Evolutionary conservation across 176 grass and related monocot species (phyloP).

Genomic region (Stipa capillata): DNA sequence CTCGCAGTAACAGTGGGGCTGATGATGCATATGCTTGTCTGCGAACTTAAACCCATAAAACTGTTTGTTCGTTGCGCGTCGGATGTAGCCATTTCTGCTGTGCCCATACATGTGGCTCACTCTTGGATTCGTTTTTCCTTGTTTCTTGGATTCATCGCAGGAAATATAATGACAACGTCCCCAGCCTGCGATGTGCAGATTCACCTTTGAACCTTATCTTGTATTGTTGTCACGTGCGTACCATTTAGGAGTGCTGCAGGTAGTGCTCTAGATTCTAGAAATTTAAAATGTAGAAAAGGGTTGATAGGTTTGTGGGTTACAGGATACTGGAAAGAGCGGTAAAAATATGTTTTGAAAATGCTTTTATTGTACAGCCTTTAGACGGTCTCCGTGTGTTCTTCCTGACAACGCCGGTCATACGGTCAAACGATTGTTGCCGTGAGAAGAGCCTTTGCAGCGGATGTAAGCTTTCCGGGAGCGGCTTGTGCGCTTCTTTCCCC

Average conservation of each 20-base stretch:
- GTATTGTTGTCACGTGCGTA: not conserved
- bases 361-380: not conserved
- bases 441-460: not conserved
- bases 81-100: not conserved
- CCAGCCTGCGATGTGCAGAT: not conserved
- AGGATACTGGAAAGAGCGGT: not conserved
- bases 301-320: not conserved
- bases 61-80: no score
- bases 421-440: constrained; percentile 14
- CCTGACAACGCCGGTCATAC: not conserved
- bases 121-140: not conserved
- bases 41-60: not conserved
- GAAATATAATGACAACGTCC: constrained; percentile 3
- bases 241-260: not conserved
- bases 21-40: not conserved
- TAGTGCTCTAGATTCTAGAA: no score
- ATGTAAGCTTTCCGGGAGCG: not conserved
- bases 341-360: not conserved
- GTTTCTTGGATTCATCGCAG: constrained; percentile 6
- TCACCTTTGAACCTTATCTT: not conserved
- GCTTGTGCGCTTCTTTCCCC: not conserved
- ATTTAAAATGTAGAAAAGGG: no score
- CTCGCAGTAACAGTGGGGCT: not conserved
- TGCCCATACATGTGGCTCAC: not conserved
- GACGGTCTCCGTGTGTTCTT: not conserved